These are phyloP conservation scores for Solanum hybrid DNA, from an alignment of 305 asterid genomes.

Conservation along the genomic window DNA sequence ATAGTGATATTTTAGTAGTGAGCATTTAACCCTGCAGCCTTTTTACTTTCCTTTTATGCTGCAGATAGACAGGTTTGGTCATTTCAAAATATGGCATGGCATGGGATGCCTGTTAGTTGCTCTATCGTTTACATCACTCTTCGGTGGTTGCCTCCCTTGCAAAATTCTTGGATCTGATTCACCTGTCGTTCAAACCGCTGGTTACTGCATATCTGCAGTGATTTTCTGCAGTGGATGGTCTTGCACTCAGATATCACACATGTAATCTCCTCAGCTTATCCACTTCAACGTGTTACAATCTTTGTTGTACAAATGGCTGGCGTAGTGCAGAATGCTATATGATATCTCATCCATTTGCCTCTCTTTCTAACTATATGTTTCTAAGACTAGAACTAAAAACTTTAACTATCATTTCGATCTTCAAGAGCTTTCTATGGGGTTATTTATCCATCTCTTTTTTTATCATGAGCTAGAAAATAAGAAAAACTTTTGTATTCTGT, in stretches of 20 bases:
- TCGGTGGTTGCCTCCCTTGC: constrained; percentile 11
- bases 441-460: too few species aligned
- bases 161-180: constrained; percentile 4
- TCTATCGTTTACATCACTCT: constrained; percentile 6
- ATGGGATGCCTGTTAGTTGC: constrained; percentile 7
- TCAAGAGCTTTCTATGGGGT: neutral
- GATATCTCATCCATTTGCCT: neutral
- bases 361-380: neutral
- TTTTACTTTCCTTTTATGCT: neutral
- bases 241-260: constrained; percentile 8
- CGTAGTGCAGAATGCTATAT: neutral
- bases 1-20: neutral
- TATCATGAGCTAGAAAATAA: too few species aligned
- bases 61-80: constrained; percentile 12
- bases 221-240: constrained; percentile 7
- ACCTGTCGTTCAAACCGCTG: neutral
- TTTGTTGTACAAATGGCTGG: neutral
- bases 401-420: neutral
- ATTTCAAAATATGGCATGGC: constrained; percentile 11
- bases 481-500: too few species aligned
- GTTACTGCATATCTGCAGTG: constrained; percentile 5
- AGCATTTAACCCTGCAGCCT: neutral
- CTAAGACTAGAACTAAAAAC: too few species aligned
- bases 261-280: neutral
- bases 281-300: neutral